Conservation (phyloP, 192 early-diverging fungal genomes). For the Coemansia umbellata region DNA sequence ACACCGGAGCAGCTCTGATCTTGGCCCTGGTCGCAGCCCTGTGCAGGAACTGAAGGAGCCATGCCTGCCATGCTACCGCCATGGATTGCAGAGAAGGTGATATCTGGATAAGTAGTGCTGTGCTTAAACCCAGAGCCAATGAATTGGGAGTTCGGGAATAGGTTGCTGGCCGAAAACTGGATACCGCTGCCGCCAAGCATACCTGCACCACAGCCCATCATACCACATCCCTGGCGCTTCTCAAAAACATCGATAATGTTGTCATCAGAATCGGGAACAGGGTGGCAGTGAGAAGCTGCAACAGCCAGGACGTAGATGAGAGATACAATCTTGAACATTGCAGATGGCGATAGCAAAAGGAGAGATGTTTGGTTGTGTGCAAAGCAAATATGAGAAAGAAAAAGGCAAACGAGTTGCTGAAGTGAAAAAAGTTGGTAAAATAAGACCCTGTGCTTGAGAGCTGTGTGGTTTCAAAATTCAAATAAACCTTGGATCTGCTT, state of each 20-base stretch:
- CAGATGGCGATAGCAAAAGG: no score
- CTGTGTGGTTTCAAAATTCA: no score
- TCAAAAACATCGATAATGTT: not conserved
- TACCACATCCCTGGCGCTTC: slow-evolving; percentile 13
- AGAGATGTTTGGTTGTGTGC: no score
- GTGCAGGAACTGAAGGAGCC: not conserved
- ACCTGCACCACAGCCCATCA: slow-evolving; percentile 5
- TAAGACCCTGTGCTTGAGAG: no score
- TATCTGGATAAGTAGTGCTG: slow-evolving; percentile 9
- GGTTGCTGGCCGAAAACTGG: slow-evolving; percentile 5
- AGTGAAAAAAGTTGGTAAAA: no score
- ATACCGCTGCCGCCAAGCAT: not conserved
- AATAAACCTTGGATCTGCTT: no score
- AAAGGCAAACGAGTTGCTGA: not conserved
- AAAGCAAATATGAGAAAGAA: not conserved
- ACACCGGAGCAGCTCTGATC: not conserved
- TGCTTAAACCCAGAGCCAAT: slow-evolving; percentile 14
- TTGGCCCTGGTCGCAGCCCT: not conserved
- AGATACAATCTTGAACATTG: slow-evolving; percentile 26
- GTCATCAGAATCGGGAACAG: not conserved
- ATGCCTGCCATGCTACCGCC: not conserved
- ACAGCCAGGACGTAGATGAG: slow-evolving; percentile 13
- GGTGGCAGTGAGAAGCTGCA: slow-evolving; percentile 1
- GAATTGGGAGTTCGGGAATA: slow-evolving; percentile 21
- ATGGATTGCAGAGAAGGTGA: slow-evolving; percentile 10